Percentiles rank a stretch among this genome's conserved stretches.
These are phyloP conservation scores for Psilocybe tampanensis DNA, from an alignment of 768 basidiomycete genomes.

Conservation along the genomic window DNA sequence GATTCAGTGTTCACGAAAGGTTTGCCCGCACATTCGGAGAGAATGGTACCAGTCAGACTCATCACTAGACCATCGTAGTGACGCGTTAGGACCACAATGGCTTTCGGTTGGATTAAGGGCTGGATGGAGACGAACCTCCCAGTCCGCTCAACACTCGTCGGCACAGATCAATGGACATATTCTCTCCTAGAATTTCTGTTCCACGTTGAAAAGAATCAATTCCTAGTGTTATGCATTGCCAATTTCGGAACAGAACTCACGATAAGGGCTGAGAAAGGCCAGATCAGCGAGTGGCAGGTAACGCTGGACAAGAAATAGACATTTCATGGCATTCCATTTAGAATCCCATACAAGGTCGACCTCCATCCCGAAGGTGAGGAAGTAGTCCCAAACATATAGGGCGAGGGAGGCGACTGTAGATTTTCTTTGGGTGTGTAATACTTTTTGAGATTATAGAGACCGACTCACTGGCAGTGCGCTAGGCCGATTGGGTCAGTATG, in stretches of 20 bases:
- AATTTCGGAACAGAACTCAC: slow-evolving; percentile 1
- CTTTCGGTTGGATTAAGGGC: too few relatives aligned
- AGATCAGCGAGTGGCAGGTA: slow-evolving; percentile 16
- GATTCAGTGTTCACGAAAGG: background rate
- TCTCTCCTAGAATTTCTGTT: slow-evolving; percentile 6
- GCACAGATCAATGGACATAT: slow-evolving; percentile 3
- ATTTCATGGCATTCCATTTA: slow-evolving; percentile 13
- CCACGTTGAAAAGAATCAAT: background rate
- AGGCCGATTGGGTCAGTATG: too few relatives aligned
- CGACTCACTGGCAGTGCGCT: too few relatives aligned
- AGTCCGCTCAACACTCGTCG: background rate
- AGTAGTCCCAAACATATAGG: slow-evolving; percentile 14
- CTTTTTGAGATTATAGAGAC: background rate
- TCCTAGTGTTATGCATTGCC: background rate
- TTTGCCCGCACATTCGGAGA: slow-evolving; percentile 11
- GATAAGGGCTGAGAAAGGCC: slow-evolving; percentile 8
- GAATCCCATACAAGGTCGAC: slow-evolving; percentile 14
- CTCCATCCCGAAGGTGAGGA: slow-evolving; percentile 13
- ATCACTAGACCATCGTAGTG: slow-evolving; percentile 2
- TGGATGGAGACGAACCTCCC: slow-evolving; percentile 9
- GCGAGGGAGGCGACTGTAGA: slow-evolving; percentile 7
- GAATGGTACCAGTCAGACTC: slow-evolving; percentile 3
- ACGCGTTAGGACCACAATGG: too few relatives aligned
- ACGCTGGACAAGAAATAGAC: slow-evolving; percentile 12
- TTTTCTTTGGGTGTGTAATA: background rate